Percentiles rank a stretch among this genome's conserved stretches.
These are phyloP conservation scores for Blastocladiella britannica DNA, from an alignment of 192 early-diverging fungal species.

Conservation along the genomic window DNA sequence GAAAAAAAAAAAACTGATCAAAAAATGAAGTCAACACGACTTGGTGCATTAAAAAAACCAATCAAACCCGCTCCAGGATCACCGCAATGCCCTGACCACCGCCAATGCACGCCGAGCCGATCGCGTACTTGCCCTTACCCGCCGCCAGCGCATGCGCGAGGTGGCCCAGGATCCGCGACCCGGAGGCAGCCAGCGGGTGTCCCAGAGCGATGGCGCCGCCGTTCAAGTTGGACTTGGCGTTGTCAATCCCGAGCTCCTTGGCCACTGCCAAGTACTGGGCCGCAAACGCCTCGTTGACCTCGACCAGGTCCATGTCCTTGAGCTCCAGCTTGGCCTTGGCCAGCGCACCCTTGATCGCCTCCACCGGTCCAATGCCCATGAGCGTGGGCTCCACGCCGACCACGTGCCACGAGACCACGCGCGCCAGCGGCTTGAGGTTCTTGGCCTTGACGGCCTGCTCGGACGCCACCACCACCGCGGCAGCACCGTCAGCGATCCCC, in stretches of 20 bases:
- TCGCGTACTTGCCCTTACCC: constrained; percentile 61
- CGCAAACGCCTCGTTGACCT: constrained; percentile 99
- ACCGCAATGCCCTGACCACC: constrained; percentile 72
- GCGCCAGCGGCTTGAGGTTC: constrained; percentile 60
- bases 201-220: constrained; percentile 87
- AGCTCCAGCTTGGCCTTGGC: constrained; percentile 53
- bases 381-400: constrained; percentile 77
- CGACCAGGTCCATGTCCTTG: constrained; percentile 71
- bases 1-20: too few relatives aligned
- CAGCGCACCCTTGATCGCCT: constrained; percentile 68
- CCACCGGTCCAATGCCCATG: constrained; percentile 94
- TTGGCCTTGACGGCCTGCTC: constrained; percentile 65
- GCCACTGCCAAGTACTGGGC: constrained; percentile 74
- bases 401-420: constrained; percentile 63
- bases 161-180: constrained; percentile 80
- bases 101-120: constrained; percentile 91
- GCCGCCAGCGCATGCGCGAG: constrained; percentile 64
- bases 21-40: too few relatives aligned
- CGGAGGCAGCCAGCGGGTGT: constrained; percentile 89
- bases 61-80: constrained; percentile 35
- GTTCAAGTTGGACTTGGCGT: constrained; percentile 55
- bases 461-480: constrained; percentile 61
- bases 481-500: constrained; percentile 86
- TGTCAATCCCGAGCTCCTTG: constrained; percentile 68
- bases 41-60: too few relatives aligned